Evolutionary conservation across 2,329 filamentous ascomycete species (phyloP), one percentile per base, ranked within the genome.

Genomic region (Phymatotrichopsis omnivora): DNA sequence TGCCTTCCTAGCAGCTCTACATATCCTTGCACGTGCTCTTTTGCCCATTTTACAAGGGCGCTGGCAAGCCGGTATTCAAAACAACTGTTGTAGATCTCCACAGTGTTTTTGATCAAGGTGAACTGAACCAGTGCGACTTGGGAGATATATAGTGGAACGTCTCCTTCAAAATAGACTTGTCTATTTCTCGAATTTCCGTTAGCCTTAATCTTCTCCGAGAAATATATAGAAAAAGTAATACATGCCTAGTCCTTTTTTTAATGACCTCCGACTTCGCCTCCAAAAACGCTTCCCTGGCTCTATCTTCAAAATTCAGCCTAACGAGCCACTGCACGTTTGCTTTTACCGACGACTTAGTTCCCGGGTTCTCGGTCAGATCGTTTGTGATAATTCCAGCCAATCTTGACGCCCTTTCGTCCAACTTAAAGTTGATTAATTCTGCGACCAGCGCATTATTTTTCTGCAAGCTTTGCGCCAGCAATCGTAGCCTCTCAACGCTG

Each of bases 21-120:
- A 69, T 96, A 96, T 2, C 78, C 78, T 57, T 95, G 87, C 1
- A 96, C 78, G 61, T 93, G 80, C 57, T 91, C 82, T 64, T 95
- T 96, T n/a, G 86, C 87, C 91, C 91, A 98, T 61, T 89, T 93
- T 58, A 98, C 89, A 58, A 86, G 93, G 0, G 87, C 86, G 59
- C 85, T 93, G 74, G 91, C 93, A 69, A 91, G 85, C 11, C 78
- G 71, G 20, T 84, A 74, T 8, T 86, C 80, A 61, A 96, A 96
- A 62, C 85, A 93, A 42, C 71, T 68, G 60, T 93, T 85, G 64
- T 91, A 95, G 60, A 84, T 87, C 59, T 76, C 75, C 49, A 96
- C 82, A 0, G 91, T 96, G 65, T 96, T 95, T 57, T 85, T 80
- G 61, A 98, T 89, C 54, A 94, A 74, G 42, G 80, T 86, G 65